Evolutionary conservation across 345 rosid species (phyloP).

Genomic region (Hirschfeldia incana): DNA sequence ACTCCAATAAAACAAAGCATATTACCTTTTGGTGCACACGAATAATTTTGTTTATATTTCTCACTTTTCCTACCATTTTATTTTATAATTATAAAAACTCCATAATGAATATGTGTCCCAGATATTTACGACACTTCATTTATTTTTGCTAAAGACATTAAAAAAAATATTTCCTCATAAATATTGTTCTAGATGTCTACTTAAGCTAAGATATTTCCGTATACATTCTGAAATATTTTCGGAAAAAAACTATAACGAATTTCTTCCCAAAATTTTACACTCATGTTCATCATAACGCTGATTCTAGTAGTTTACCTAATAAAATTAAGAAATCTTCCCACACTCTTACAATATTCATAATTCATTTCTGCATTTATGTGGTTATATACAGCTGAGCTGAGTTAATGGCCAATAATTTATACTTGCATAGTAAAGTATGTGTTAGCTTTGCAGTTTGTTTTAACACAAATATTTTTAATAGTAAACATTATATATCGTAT

Average conservation of each 20-base stretch:
- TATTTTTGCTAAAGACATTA: neutral
- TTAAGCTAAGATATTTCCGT: neutral
- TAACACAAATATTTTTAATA: neutral
- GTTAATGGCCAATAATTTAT: neutral
- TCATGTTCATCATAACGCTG: neutral
- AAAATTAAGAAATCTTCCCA: neutral
- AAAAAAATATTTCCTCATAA: neutral
- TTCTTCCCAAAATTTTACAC: neutral
- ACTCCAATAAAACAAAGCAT: constrained; percentile 37
- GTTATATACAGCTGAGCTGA: neutral
- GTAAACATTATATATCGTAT: neutral
- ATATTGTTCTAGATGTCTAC: neutral
- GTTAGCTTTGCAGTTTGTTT: neutral
- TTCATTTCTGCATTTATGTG: neutral
- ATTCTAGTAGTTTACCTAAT: neutral
- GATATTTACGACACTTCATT: neutral
- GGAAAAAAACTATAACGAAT: neutral
- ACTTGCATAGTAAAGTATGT: neutral
- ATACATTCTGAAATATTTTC: neutral
- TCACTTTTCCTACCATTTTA: neutral
- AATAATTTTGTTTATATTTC: neutral
- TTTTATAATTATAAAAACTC: neutral
- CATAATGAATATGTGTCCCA: neutral
- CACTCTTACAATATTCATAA: neutral
- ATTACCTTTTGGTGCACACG: constrained; percentile 30